Evolutionary conservation across 73 alveolate genomes (phyloP).

Genomic region (Diophrys appendiculata): DNA sequence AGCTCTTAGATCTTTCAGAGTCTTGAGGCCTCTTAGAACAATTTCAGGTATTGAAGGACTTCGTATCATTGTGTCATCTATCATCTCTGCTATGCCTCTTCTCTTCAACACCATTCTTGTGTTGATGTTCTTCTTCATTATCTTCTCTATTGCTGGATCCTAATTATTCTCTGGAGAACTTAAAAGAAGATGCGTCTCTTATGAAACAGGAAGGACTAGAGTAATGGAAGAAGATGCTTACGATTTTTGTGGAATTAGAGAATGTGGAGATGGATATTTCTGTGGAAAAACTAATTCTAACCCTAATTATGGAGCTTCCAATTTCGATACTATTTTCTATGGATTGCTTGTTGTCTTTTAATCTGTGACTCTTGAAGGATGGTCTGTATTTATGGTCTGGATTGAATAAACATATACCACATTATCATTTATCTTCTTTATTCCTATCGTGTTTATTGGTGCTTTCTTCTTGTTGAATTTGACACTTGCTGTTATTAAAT

Average conservation of each 20-base stretch:
- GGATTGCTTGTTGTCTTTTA: slow-evolving; percentile 57
- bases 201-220: slow-evolving; percentile 68
- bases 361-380: slow-evolving; percentile 75
- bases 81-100: slow-evolving; percentile 79
- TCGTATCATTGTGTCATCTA: slow-evolving; percentile 81
- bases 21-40: slow-evolving; percentile 92
- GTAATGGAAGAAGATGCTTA: slow-evolving; percentile 62
- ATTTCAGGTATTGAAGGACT: slow-evolving; percentile 89
- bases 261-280: slow-evolving; percentile 65
- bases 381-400: slow-evolving; percentile 55
- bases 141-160: slow-evolving; percentile 90
- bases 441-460: slow-evolving; percentile 49
- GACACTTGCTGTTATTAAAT: slow-evolving; percentile 50
- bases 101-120: slow-evolving; percentile 82
- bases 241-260: slow-evolving; percentile 56
- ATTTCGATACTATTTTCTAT: slow-evolving; percentile 74
- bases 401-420: slow-evolving; percentile 45
- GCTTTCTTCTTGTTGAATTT: slow-evolving; percentile 46
- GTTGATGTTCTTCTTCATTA: slow-evolving; percentile 81
- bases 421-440: slow-evolving; percentile 33
- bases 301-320: slow-evolving; percentile 80
- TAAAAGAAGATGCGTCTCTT: slow-evolving; percentile 76
- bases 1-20: slow-evolving; percentile 91
- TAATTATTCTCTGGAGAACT: slow-evolving; percentile 88
- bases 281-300: slow-evolving; percentile 87